These are phyloP conservation scores for maize (Zea mays) DNA, from an alignment of 176 grass and related monocot species.

Conservation along the genomic window DNA sequence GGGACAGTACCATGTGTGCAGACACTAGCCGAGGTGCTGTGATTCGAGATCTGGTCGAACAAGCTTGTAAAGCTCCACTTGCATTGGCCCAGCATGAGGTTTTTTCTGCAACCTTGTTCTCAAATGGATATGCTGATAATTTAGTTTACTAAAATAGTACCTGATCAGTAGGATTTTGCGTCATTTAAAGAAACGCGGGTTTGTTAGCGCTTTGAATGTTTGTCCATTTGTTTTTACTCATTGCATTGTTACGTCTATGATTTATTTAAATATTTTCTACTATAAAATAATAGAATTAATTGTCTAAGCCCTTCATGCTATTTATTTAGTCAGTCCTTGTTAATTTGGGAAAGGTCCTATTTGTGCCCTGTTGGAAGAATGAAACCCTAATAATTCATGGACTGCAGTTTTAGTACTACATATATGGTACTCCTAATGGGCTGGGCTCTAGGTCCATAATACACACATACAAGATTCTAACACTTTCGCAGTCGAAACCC, in stretches of 20 bases:
- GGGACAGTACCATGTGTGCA: constrained; percentile 91
- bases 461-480: no score
- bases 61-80: constrained; percentile 83
- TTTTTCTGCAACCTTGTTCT: constrained; percentile 46
- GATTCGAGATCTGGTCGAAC: constrained; percentile 78
- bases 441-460: no score
- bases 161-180: background rate
- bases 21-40: constrained; percentile 73
- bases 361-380: background rate
- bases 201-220: background rate
- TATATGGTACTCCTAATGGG: no score
- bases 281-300: background rate
- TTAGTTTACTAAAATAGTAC: constrained; percentile 5
- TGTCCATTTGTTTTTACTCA: constrained; percentile 9
- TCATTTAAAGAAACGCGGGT: background rate
- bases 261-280: constrained; percentile 16
- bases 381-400: no score
- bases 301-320: background rate
- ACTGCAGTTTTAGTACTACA: no score
- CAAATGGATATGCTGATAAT: constrained; percentile 21
- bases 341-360: constrained; percentile 5
- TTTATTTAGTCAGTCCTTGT: constrained; percentile 24
- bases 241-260: background rate
- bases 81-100: constrained; percentile 88
- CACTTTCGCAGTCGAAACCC: no score